phyloP scores from a whole-genome alignment of 768 basidiomycete genomes.

The Lactifluus hygrophoroides region DNA sequence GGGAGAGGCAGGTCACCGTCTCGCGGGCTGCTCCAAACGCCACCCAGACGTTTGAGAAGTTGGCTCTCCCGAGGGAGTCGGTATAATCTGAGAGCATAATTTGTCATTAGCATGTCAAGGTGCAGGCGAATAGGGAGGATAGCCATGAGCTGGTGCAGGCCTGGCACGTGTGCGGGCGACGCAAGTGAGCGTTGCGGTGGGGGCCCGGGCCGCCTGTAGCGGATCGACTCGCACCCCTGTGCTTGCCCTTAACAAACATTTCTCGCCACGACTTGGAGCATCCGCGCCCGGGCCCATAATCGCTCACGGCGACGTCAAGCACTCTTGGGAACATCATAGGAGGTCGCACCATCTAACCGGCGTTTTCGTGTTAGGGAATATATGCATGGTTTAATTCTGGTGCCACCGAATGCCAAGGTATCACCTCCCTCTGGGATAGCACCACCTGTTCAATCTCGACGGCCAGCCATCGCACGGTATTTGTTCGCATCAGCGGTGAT shows the following conservation, averaged over 20 bases:
- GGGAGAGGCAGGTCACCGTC: too few species aligned
- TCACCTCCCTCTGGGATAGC: constrained; percentile 74
- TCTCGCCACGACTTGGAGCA: too few species aligned
- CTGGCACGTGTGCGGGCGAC: constrained; percentile 58
- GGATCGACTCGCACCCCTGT: too few species aligned
- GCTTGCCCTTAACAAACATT: too few species aligned
- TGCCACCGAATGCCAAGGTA: constrained; percentile 60
- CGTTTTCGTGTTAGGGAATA: constrained; percentile 60
- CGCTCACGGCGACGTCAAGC: constrained; percentile 60
- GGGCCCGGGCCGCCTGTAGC: constrained; percentile 44
- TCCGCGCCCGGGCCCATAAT: too few species aligned
- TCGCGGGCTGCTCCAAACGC: too few species aligned
- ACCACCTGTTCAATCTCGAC: constrained; percentile 67
- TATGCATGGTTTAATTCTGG: constrained; percentile 70
- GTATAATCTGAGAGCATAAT: too few species aligned
- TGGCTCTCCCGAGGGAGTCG: too few species aligned
- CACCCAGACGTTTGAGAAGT: too few species aligned
- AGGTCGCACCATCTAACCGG: constrained; percentile 62
- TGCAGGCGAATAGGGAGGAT: too few species aligned
- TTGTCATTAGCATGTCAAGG: too few species aligned
- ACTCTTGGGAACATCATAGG: constrained; percentile 77
- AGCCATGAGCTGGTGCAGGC: too few species aligned
- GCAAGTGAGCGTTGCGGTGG: constrained; percentile 52
- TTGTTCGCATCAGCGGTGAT: constrained; percentile 77
- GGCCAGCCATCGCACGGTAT: constrained; percentile 70